Conservation (phyloP, 116 monocot genomes). For the Papilionanthe hybrid region DNA sequence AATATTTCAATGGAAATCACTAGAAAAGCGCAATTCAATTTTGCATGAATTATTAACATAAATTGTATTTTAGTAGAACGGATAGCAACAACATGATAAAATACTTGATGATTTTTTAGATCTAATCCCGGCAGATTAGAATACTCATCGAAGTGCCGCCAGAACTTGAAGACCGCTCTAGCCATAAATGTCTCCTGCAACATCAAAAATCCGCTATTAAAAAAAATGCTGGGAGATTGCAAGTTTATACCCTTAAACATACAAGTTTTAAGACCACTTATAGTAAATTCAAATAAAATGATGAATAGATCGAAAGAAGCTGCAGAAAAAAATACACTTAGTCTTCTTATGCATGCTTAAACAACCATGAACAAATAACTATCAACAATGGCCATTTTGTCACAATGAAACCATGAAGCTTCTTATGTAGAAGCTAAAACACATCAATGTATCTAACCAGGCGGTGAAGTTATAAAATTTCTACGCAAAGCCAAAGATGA, state of each 20-base stretch:
- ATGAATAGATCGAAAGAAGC: neutral
- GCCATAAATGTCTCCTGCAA: conserved; percentile 67
- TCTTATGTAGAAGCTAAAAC: neutral
- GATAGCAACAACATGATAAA: neutral
- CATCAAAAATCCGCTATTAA: neutral
- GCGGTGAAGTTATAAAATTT: neutral
- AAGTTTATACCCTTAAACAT: neutral
- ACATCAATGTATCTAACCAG: neutral
- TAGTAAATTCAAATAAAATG: neutral
- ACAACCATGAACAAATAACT: neutral
- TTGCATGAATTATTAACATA: neutral
- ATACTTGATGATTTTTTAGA: neutral
- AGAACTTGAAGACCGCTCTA: conserved; percentile 56
- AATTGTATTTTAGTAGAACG: neutral
- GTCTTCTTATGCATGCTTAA: neutral
- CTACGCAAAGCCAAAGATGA: neutral
- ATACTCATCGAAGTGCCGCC: conserved; percentile 59
- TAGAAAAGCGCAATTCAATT: neutral
- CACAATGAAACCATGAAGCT: neutral
- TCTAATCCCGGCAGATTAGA: conserved; percentile 10
- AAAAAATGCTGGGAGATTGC: neutral
- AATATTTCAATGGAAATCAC: neutral
- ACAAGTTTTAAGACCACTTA: neutral
- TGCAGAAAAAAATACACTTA: neutral
- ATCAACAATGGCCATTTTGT: neutral